Evolutionary conservation across 495 filamentous ascomycete genomes (phyloP).

Genomic region (Patellaria atrata): DNA sequence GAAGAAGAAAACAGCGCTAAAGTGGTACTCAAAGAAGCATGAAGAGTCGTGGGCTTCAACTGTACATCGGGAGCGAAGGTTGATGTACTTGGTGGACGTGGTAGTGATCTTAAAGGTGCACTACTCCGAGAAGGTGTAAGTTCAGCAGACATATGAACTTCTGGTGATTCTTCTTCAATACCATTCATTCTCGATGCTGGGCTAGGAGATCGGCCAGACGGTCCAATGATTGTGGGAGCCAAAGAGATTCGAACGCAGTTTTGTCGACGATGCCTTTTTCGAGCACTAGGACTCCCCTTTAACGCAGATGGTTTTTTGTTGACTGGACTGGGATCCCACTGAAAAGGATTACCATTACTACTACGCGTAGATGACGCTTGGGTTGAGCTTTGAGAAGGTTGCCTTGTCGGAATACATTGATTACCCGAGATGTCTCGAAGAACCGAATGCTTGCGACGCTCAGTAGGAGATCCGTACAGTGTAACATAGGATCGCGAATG

Average conservation of each 20-base stretch:
- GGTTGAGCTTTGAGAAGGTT: slow-evolving; percentile 15
- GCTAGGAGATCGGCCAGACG: slow-evolving; percentile 19
- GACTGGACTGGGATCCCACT: slow-evolving; percentile 15
- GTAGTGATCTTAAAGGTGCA: slow-evolving; percentile 10
- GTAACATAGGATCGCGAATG: slow-evolving; percentile 9
- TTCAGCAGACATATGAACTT: no score
- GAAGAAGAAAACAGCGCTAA: slow-evolving; percentile 21
- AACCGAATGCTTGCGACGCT: slow-evolving; percentile 7
- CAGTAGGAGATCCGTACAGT: slow-evolving; percentile 15
- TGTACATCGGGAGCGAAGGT: slow-evolving; percentile 18
- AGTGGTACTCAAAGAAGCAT: slow-evolving; percentile 20
- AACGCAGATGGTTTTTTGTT: slow-evolving; percentile 15
- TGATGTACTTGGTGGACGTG: slow-evolving; percentile 16
- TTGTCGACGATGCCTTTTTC: slow-evolving; percentile 14
- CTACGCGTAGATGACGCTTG: slow-evolving; percentile 16
- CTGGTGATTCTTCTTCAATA: slow-evolving; percentile 20
- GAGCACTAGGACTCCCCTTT: slow-evolving; percentile 17
- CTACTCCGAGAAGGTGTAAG: slow-evolving; percentile 1
- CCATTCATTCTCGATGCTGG: slow-evolving; percentile 21
- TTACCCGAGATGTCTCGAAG: slow-evolving; percentile 7
- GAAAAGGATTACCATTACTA: slow-evolving; percentile 19
- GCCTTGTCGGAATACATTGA: slow-evolving; percentile 3
- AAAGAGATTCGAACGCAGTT: slow-evolving; percentile 18
- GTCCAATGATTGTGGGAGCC: slow-evolving; percentile 23
- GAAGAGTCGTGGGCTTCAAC: slow-evolving; percentile 14